Percentiles rank a stretch among this genome's conserved stretches.
These are phyloP conservation scores for Plectranthus barbatus DNA, from an alignment of 257 asterid species.

Conservation along the genomic window DNA sequence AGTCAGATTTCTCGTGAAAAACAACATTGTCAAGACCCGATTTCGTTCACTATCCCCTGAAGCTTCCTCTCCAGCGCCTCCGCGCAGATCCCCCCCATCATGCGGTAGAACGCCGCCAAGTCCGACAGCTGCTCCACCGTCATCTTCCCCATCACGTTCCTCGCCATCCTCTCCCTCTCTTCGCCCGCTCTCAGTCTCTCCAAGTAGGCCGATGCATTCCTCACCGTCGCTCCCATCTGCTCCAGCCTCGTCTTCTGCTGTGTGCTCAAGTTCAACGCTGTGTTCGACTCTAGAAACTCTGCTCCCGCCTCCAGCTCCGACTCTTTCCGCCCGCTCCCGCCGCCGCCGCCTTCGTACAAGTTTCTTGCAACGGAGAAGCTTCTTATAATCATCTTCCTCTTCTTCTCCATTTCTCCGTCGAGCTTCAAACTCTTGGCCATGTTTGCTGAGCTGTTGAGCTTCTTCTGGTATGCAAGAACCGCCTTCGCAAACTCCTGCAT, in stretches of 20 bases:
- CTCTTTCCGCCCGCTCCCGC: conserved; percentile 18
- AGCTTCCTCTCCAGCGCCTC: conserved; percentile 58
- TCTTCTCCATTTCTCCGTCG: conserved; percentile 38
- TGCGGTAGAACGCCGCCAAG: conserved; percentile 43
- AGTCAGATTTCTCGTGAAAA: too few species aligned
- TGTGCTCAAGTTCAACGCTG: conserved; percentile 49
- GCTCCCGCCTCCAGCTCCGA: conserved; percentile 69
- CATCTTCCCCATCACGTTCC: conserved; percentile 50
- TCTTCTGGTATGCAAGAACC: conserved; percentile 57
- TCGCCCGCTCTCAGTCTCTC: conserved; percentile 42
- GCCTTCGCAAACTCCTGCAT: conserved; percentile 67
- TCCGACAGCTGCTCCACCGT: conserved; percentile 63
- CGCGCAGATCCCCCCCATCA: conserved; percentile 64
- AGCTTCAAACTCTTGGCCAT: conserved; percentile 24
- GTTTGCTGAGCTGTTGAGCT: conserved; percentile 22
- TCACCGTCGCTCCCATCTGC: conserved; percentile 82
- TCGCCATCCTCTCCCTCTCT: conserved; percentile 42
- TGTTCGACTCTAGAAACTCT: conserved; percentile 68
- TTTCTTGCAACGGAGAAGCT: conserved; percentile 56
- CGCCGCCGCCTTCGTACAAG: conserved; percentile 31
- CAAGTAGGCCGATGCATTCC: conserved; percentile 44
- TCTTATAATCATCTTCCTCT: conserved; percentile 32
- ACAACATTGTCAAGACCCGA: too few species aligned
- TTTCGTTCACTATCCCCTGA: too few species aligned
- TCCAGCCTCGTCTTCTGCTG: conserved; percentile 59